These are phyloP conservation scores for Peniophora sp. DNA, from an alignment of 1,284 basidiomycete species.

Conservation along the genomic window DNA sequence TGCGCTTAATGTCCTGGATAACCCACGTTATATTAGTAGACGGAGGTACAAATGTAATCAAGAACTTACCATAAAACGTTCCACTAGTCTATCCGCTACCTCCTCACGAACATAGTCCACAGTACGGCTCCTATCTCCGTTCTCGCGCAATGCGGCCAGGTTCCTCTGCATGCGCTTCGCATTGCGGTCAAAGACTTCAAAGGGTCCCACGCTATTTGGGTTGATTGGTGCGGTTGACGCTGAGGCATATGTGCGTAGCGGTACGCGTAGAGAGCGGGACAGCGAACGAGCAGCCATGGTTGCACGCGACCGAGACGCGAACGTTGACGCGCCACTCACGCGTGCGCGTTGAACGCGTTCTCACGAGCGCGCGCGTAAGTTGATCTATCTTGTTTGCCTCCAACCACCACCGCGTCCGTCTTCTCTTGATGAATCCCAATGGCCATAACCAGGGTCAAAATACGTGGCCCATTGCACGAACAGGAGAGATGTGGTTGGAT, in stretches of 20 bases:
- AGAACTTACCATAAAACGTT: constrained; percentile 68
- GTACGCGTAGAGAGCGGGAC: not conserved
- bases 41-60: not conserved
- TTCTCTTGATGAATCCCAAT: not conserved
- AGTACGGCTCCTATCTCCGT: constrained; percentile 54
- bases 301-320: not conserved
- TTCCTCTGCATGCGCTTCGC: constrained; percentile 82
- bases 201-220: constrained; percentile 44
- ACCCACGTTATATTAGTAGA: not conserved
- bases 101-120: constrained; percentile 94
- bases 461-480: not conserved
- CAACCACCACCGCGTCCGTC: not conserved
- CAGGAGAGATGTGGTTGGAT: not conserved
- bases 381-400: not conserved
- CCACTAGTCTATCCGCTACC: constrained; percentile 85
- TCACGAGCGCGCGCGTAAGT: not conserved
- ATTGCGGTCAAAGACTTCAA: constrained; percentile 83
- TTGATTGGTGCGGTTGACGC: constrained; percentile 24
- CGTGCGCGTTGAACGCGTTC: not conserved
- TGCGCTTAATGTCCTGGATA: constrained; percentile 82
- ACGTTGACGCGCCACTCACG: not conserved
- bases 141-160: constrained; percentile 55
- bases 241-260: constrained; percentile 18
- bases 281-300: not conserved
- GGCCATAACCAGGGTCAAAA: not conserved